Conservation (phyloP, 495 filamentous ascomycete genomes). For the Astrothelium subdiscretum region DNA sequence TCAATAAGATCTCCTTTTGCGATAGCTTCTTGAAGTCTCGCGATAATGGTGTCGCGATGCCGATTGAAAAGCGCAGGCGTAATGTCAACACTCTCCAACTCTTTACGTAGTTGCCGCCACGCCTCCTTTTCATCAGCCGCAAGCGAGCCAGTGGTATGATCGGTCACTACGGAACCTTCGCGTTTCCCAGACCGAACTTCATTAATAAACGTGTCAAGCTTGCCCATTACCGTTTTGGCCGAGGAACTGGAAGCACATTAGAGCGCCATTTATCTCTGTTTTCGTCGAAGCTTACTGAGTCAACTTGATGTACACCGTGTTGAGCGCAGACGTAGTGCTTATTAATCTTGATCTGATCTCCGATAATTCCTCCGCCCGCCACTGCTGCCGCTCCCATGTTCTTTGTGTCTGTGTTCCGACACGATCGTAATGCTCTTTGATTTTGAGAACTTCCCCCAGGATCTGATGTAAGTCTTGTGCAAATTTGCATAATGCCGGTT, state of each 20-base stretch:
- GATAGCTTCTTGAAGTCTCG: conserved; percentile 1
- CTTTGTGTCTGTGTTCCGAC: conserved; percentile 26
- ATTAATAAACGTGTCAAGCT: conserved; percentile 26
- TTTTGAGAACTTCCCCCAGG: not conserved
- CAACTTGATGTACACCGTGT: conserved; percentile 1
- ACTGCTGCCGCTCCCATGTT: conserved; percentile 31
- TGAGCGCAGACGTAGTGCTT: conserved; percentile 10
- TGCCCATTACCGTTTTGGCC: conserved; percentile 22
- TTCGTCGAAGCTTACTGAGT: not conserved
- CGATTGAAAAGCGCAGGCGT: conserved; percentile 16
- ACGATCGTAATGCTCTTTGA: conserved; percentile 3
- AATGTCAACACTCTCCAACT: conserved; percentile 30
- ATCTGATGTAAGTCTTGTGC: not conserved
- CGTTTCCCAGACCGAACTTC: conserved; percentile 28
- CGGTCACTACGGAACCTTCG: conserved; percentile 24
- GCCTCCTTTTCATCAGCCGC: conserved; percentile 19
- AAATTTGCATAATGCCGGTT: not conserved
- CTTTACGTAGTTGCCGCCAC: conserved; percentile 28
- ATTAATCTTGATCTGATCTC: conserved; percentile 25
- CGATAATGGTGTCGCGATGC: not conserved
- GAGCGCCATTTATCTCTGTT: not conserved
- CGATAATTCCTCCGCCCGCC: conserved; percentile 21
- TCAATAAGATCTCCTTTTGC: not conserved
- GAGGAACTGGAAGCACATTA: conserved; percentile 19
- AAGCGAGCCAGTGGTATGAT: conserved; percentile 25